These are phyloP conservation scores for Solanum bulbocastanum DNA, from an alignment of 257 asterid species.

Conservation along the genomic window DNA sequence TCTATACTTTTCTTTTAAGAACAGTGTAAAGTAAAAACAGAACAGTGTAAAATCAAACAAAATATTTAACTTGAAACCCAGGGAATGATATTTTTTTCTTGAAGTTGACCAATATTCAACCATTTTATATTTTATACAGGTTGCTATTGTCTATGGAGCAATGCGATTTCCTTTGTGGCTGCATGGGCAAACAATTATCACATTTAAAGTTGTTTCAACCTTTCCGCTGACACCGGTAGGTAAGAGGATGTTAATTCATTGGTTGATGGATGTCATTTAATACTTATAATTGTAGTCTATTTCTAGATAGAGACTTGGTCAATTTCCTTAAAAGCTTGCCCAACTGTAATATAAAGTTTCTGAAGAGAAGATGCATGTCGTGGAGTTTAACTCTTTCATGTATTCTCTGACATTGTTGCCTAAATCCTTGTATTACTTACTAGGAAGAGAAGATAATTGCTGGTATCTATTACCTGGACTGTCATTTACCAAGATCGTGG, in stretches of 20 bases:
- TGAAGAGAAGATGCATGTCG: neutral
- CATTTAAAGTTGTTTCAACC: conserved; percentile 67
- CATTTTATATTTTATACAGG: conserved; percentile 28
- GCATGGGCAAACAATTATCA: conserved; percentile 71
- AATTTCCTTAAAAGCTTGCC: neutral
- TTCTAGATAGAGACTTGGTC: neutral
- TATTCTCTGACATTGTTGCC: neutral
- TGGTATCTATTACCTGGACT: neutral
- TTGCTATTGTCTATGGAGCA: conserved; percentile 81
- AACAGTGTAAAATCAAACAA: neutral
- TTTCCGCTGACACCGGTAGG: conserved; percentile 88
- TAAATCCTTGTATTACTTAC: neutral
- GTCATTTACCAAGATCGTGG: neutral
- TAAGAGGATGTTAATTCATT: conserved; percentile 24
- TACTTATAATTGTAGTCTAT: neutral
- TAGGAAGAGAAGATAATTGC: neutral
- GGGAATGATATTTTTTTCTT: neutral
- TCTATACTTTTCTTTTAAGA: neutral
- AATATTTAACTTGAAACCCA: neutral
- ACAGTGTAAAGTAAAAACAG: neutral
- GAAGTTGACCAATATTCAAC: neutral
- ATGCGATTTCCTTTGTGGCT: conserved; percentile 93
- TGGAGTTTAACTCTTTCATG: neutral
- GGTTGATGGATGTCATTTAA: neutral
- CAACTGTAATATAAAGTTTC: neutral